Evolutionary conservation across 202 grass and related monocot species (phyloP), one percentile per base, ranked within the genome.

Genomic region (Schoenoplectus tabernaemontani): DNA sequence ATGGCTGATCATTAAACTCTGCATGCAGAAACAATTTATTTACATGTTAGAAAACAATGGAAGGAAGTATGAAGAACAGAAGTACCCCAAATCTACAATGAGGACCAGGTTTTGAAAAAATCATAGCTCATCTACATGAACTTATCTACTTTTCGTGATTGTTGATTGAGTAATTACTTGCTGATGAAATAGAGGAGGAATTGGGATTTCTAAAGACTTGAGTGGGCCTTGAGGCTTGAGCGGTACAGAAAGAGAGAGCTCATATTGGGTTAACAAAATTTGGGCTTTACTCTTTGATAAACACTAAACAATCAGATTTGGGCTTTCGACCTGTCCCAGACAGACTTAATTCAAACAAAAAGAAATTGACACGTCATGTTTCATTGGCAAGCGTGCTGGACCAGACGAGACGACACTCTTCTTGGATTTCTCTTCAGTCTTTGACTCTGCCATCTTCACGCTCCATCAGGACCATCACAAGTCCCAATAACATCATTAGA

Each of bases 1-100:
- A 71, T 81, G 4, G 62, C 19, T 65, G 76, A 81, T 83, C 85
- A 10, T 12, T 51, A 43, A 64, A 77, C 41, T 85, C 90, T 92
- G 76, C 76, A 81, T 9, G 4, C 41, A 80, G 24, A 58, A 80
- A 80, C 7, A 78, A 60, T 24, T 32, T 41, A 16, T 12, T 10
- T n/a, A 28, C 22, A 44, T 13, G 11, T 26, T 13, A 12, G 2
- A 51, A 51, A 75, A 1, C 67, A 59, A 39, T 59, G 88, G 77
- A 58, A 90, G n/a, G n/a, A n/a, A n/a, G n/a, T n/a, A n/a, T n/a
- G n/a, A n/a, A n/a, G n/a, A n/a, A n/a, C n/a, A n/a, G n/a, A n/a
- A n/a, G n/a, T n/a, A n/a, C n/a, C n/a, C n/a, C n/a, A n/a, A n/a
- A n/a, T n/a, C n/a, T n/a, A n/a, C n/a, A n/a, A n/a, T 5, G 60